A percentile compares a stretch with the other conserved stretches of the same genome.
Conservation (phyloP, 768 basidiomycete species). For the Pisolithus sp. region DNA sequence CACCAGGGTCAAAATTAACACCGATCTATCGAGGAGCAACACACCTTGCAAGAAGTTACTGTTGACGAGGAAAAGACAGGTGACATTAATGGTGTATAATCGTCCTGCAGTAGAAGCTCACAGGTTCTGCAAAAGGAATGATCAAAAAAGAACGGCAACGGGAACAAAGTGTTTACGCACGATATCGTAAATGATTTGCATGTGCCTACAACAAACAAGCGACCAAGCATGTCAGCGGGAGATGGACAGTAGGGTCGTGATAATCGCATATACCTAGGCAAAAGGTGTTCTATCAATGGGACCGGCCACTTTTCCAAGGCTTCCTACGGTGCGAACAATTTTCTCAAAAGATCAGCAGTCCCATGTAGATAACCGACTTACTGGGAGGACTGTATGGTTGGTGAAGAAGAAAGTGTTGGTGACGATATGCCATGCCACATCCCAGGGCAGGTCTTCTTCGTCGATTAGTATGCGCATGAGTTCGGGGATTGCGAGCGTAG, state of each 20-base stretch:
- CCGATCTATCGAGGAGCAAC: slow-evolving; percentile 6
- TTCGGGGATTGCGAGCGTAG: slow-evolving; percentile 91
- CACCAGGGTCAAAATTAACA: slow-evolving; percentile 6
- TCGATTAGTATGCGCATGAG: slow-evolving; percentile 89
- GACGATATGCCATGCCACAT: slow-evolving; percentile 80
- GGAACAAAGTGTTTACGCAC: slow-evolving; percentile 35
- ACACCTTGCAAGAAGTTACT: slow-evolving; percentile 63
- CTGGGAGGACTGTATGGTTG: slow-evolving; percentile 90
- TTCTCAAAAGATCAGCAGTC: neutral
- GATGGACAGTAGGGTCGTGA: neutral
- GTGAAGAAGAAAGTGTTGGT: slow-evolving; percentile 94
- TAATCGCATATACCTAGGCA: slow-evolving; percentile 54
- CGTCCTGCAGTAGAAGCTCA: slow-evolving; percentile 9
- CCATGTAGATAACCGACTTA: slow-evolving; percentile 28
- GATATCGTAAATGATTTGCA: slow-evolving; percentile 91
- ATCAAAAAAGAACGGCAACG: neutral
- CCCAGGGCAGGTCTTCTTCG: slow-evolving; percentile 85
- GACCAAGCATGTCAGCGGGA: neutral
- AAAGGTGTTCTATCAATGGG: slow-evolving; percentile 73
- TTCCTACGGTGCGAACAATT: slow-evolving; percentile 39
- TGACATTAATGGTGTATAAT: no score
- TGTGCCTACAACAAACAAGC: slow-evolving; percentile 40
- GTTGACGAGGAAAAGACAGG: neutral
- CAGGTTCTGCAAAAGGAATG: neutral
- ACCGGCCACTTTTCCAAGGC: slow-evolving; percentile 92